Evolutionary conservation across 2,329 filamentous ascomycete species (phyloP).

Genomic region (Phyllosticta ampelicida): DNA sequence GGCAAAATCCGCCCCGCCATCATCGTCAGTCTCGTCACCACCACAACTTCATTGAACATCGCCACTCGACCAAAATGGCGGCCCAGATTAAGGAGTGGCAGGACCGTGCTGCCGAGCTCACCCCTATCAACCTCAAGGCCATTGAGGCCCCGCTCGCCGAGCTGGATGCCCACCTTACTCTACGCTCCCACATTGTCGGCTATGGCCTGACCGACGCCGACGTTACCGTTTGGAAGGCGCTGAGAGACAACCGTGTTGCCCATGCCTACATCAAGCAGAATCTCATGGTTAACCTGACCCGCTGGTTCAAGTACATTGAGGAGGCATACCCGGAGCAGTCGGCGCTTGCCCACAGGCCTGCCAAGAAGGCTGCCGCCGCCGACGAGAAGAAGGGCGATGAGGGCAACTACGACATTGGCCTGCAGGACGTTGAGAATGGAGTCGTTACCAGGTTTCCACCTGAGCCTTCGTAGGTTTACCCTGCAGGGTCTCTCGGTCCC

Average conservation of each 20-base stretch:
- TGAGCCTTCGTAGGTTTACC: constrained; percentile 64
- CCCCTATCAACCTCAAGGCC: constrained; percentile 65
- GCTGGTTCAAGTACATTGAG: constrained; percentile 85
- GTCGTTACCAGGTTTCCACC: constrained; percentile 89
- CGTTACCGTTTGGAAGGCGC: constrained; percentile 69
- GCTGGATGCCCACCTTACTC: constrained; percentile 76
- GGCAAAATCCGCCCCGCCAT: constrained; percentile 9
- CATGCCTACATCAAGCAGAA: constrained; percentile 71
- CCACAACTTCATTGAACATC: not conserved
- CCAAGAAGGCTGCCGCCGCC: constrained; percentile 34
- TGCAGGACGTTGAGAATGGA: constrained; percentile 75
- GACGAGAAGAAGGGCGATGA: constrained; percentile 56
- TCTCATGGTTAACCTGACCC: constrained; percentile 60
- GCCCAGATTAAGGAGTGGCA: constrained; percentile 44
- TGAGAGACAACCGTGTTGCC: constrained; percentile 77
- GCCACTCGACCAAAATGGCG: constrained; percentile 18
- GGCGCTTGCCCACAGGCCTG: constrained; percentile 48
- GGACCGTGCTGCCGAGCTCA: constrained; percentile 40
- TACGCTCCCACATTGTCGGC: constrained; percentile 77
- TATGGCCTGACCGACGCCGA: constrained; percentile 70
- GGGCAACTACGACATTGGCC: constrained; percentile 78
- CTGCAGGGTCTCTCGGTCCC: not conserved
- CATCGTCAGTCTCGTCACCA: not conserved
- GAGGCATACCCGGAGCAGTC: constrained; percentile 68
- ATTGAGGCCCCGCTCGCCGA: constrained; percentile 64